These are phyloP conservation scores for Agaricus blazei DNA, from an alignment of 768 basidiomycete species.

Conservation along the genomic window DNA sequence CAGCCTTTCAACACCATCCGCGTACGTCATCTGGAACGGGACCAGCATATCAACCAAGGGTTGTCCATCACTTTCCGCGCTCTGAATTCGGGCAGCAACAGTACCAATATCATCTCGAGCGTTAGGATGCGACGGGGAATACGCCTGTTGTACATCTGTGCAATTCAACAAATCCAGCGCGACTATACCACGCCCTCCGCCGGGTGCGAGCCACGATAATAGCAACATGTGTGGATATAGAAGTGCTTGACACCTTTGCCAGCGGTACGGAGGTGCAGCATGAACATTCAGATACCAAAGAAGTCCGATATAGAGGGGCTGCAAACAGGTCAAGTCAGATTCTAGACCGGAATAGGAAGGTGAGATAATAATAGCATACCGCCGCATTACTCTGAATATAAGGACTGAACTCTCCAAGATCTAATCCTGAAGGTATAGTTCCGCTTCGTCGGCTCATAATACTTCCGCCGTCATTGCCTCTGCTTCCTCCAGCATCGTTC, in stretches of 20 bases:
- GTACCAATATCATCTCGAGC: slow-evolving; percentile 87
- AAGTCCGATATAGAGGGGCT: slow-evolving; percentile 84
- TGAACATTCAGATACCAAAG: slow-evolving; percentile 95
- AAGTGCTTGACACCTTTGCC: slow-evolving; percentile 79
- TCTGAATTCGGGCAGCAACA: slow-evolving; percentile 67
- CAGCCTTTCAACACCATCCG: slow-evolving; percentile 83
- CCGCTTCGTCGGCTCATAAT: slow-evolving; percentile 26
- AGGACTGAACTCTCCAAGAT: slow-evolving; percentile 38
- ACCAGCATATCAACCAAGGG: slow-evolving; percentile 70
- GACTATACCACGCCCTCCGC: slow-evolving; percentile 80
- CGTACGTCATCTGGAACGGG: slow-evolving; percentile 88
- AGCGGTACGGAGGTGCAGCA: slow-evolving; percentile 67
- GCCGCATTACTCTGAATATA: slow-evolving; percentile 47
- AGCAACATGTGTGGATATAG: slow-evolving; percentile 81
- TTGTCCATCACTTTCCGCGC: slow-evolving; percentile 37
- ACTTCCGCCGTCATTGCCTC: slow-evolving; percentile 21
- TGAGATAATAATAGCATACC: slow-evolving; percentile 23
- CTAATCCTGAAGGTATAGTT: slow-evolving; percentile 36
- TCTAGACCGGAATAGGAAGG: slow-evolving; percentile 13
- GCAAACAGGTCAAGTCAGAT: slow-evolving; percentile 15
- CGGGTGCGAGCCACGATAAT: slow-evolving; percentile 82
- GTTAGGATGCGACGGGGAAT: slow-evolving; percentile 74
- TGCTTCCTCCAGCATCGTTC: slow-evolving; percentile 17
- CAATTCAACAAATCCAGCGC: slow-evolving; percentile 86
- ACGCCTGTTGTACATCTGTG: slow-evolving; percentile 77